A percentile compares a stretch with the other conserved stretches of the same genome.
Conservation (phyloP, 2,329 filamentous ascomycete species). For the Aspergillus glaucus region DNA sequence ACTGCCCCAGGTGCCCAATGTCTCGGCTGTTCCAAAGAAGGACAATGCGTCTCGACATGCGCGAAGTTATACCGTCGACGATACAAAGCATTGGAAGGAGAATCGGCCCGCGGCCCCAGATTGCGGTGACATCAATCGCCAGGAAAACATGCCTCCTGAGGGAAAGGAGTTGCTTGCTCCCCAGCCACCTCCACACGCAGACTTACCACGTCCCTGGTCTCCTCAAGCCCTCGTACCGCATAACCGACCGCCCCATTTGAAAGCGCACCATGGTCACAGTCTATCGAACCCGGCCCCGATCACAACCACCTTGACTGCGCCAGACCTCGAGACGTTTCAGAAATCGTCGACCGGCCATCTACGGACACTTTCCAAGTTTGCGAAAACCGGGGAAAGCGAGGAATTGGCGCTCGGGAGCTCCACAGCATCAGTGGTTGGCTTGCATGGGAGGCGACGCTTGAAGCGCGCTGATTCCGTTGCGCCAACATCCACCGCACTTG, state of each 20-base stretch:
- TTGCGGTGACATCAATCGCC: constrained; percentile 17
- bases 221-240: constrained; percentile 23
- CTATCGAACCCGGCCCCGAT: constrained; percentile 25
- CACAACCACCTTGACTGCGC: constrained; percentile 50
- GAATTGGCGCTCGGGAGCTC: constrained; percentile 74
- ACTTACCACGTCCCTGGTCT: constrained; percentile 18
- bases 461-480: constrained; percentile 60
- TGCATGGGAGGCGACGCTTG: constrained; percentile 75
- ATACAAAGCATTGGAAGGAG: constrained; percentile 35
- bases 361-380: constrained; percentile 76
- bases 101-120: constrained; percentile 28
- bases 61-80: constrained; percentile 61
- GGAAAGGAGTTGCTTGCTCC: constrained; percentile 16
- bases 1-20: constrained; percentile 59
- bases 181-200: constrained; percentile 16
- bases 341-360: constrained; percentile 87
- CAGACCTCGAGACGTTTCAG: constrained; percentile 74
- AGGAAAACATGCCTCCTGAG: constrained; percentile 24
- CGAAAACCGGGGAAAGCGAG: constrained; percentile 66
- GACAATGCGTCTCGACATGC: constrained; percentile 33
- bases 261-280: constrained; percentile 24
- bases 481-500: constrained; percentile 34
- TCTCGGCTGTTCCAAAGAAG: constrained; percentile 34
- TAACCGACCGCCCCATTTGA: constrained; percentile 21
- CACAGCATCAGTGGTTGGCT: constrained; percentile 77